Conservation (phyloP, 805 yeast genomes). For the Brettanomyces nanus region DNA sequence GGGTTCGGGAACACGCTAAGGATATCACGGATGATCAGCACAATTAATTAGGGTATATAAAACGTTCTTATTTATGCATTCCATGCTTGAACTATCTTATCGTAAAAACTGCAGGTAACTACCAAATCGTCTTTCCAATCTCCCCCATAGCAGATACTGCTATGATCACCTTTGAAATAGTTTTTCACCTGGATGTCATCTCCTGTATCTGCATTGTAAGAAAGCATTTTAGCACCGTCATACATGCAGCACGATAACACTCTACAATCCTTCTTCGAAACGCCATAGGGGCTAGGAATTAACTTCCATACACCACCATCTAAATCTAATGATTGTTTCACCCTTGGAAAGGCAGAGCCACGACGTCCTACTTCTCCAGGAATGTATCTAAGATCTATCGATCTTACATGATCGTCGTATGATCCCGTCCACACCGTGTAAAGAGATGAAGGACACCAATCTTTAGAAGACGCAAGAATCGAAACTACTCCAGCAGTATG, state of each 20-base stretch:
- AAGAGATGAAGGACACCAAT: slow-evolving; percentile 29
- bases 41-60: background rate
- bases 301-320: slow-evolving; percentile 97
- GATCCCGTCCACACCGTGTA: slow-evolving; percentile 73
- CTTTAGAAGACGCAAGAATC: slow-evolving; percentile 44
- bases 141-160: slow-evolving; percentile 94
- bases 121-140: slow-evolving; percentile 63
- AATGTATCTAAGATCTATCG: slow-evolving; percentile 52
- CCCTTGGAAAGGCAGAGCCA: slow-evolving; percentile 43
- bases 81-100: slow-evolving; percentile 77
- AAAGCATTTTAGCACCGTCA: slow-evolving; percentile 76
- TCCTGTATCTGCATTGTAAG: slow-evolving; percentile 21
- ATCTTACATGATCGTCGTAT: slow-evolving; percentile 73
- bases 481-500: slow-evolving; percentile 93
- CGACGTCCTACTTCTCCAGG: slow-evolving; percentile 30
- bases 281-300: slow-evolving; percentile 46
- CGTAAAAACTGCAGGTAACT: slow-evolving; percentile 89
- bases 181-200: slow-evolving; percentile 25
- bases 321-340: slow-evolving; percentile 37
- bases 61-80: no score
- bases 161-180: slow-evolving; percentile 61
- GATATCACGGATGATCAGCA: slow-evolving; percentile 9
- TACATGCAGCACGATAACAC: slow-evolving; percentile 89
- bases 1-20: slow-evolving; percentile 36
- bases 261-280: slow-evolving; percentile 29